These are phyloP conservation scores for Peronospora tabacina DNA, from an alignment of 352 stramenopile species.

Conservation along the genomic window DNA sequence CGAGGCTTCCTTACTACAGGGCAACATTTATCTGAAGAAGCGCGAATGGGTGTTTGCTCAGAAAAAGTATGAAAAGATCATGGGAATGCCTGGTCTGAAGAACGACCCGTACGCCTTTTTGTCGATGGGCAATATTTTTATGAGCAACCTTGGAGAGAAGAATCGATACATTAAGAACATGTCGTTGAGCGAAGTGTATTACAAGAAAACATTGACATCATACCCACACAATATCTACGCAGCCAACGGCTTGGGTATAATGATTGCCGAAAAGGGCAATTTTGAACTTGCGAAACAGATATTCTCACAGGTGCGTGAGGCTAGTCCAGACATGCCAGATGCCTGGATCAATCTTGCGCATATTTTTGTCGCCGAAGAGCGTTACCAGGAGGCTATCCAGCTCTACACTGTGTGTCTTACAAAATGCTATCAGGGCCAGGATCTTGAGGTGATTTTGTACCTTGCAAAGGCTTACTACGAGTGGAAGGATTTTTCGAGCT, in stretches of 20 bases:
- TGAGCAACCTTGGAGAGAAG: slow-evolving; percentile 94
- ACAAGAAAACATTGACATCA: slow-evolving; percentile 91
- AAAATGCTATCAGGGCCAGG: slow-evolving; percentile 87
- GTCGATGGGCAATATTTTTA: slow-evolving; percentile 97
- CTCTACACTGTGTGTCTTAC: slow-evolving; percentile 90
- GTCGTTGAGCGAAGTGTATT: slow-evolving; percentile 90
- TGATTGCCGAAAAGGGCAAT: slow-evolving; percentile 96
- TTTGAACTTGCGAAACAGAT: slow-evolving; percentile 94
- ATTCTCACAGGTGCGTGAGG: slow-evolving; percentile 94
- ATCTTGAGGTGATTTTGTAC: slow-evolving; percentile 76
- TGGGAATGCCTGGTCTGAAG: slow-evolving; percentile 92
- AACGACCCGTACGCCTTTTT: slow-evolving; percentile 96
- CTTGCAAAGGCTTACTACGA: slow-evolving; percentile 87
- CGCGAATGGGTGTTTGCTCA: slow-evolving; percentile 92
- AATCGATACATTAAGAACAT: slow-evolving; percentile 96
- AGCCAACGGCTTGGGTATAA: slow-evolving; percentile 95
- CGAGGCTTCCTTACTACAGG: slow-evolving; percentile 91
- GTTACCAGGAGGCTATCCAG: slow-evolving; percentile 93
- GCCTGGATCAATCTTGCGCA: slow-evolving; percentile 96
- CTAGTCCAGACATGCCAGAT: slow-evolving; percentile 92
- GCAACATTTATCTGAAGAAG: slow-evolving; percentile 93
- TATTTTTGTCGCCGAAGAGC: slow-evolving; percentile 94
- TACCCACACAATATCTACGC: slow-evolving; percentile 93
- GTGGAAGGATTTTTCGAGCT: slow-evolving; percentile 84
- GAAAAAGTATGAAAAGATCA: slow-evolving; percentile 90